These are phyloP conservation scores for Pleurotus tuoliensis DNA, from an alignment of 768 basidiomycete genomes.

Conservation along the genomic window DNA sequence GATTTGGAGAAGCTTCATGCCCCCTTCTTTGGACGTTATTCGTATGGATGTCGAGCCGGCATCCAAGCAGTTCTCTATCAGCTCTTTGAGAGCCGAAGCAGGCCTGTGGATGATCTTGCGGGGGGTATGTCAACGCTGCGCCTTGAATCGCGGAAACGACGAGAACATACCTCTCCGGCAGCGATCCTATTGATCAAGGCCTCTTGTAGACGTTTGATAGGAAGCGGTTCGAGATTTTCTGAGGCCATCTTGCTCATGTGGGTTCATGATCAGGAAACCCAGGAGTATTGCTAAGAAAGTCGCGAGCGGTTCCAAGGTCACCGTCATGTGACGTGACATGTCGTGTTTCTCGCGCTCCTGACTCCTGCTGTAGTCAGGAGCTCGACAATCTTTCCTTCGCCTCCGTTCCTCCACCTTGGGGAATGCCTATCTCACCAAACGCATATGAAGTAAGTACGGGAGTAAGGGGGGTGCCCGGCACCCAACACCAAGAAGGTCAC, in stretches of 20 bases:
- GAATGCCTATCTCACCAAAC: no score
- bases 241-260: neutral
- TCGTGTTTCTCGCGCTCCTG: no score
- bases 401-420: no score
- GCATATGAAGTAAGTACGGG: no score
- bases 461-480: no score
- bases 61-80: slow-evolving; percentile 94
- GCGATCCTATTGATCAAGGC: slow-evolving; percentile 91
- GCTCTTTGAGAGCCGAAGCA: slow-evolving; percentile 92
- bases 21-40: slow-evolving; percentile 90
- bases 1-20: slow-evolving; percentile 91
- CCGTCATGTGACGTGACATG: neutral
- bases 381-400: no score
- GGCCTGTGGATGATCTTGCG: slow-evolving; percentile 84
- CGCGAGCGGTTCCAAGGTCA: neutral
- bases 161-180: slow-evolving; percentile 54
- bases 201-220: slow-evolving; percentile 76
- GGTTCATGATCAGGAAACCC: neutral
- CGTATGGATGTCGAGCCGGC: slow-evolving; percentile 86
- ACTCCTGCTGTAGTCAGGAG: no score
- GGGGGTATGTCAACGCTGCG: neutral
- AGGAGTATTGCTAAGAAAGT: neutral
- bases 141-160: neutral
- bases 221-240: slow-evolving; percentile 39
- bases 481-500: no score